Base-by-base conservation (phyloP, 2,329 filamentous ascomycete genomes). In the Alternaria metachromatica region DNA sequence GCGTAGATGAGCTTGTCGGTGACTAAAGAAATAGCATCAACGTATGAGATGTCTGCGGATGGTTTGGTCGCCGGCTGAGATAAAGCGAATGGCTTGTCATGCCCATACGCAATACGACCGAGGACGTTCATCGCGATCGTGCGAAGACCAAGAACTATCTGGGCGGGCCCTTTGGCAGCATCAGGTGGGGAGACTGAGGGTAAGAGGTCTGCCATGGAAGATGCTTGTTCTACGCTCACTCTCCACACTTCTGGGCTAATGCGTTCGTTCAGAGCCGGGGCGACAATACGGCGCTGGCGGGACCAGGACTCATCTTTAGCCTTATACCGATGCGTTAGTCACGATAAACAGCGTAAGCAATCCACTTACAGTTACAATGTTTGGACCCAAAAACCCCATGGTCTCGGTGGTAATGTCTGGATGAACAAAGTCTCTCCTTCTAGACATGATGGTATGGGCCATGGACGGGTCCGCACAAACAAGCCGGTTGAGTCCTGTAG, bases 271-370 rank as follows among this genome's bases (percentile, higher is more conserved):
- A 67, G 48, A 18, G 56, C 37, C 1, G 64, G 62, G 8, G 64
- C 64, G 46, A 67, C 57, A n/a, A 64, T 60, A n/a, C 62, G 57
- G 20, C 64, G 62, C 11, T 66, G 64, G 6, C 62, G 61, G 6
- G 57, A 60, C 64, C 64, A 66, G 6, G 46, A 46, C n/a, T 66
- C 62, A 57, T 48, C 46, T 55, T 56, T 56, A 1, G 50, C 30
- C 62, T 63, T n/a, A 1, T 1, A 21, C 46, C 33, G 37, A 46
- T 28, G 26, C 5, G 5, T 41, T 15, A 48, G 21, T 37, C 6
- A 51, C 20, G 20, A 49, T 25, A 9, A 25, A 46, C 15, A 46
- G 25, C 8, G 6, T 15, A 3, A 25, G n/a, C n/a, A 2, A 11
- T 12, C 25, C 4, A 50, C 55, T 50, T 43, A 43, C 55, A 8